phyloP scores from a whole-genome alignment of 495 filamentous ascomycete species.

The Oidiodendron maius region DNA sequence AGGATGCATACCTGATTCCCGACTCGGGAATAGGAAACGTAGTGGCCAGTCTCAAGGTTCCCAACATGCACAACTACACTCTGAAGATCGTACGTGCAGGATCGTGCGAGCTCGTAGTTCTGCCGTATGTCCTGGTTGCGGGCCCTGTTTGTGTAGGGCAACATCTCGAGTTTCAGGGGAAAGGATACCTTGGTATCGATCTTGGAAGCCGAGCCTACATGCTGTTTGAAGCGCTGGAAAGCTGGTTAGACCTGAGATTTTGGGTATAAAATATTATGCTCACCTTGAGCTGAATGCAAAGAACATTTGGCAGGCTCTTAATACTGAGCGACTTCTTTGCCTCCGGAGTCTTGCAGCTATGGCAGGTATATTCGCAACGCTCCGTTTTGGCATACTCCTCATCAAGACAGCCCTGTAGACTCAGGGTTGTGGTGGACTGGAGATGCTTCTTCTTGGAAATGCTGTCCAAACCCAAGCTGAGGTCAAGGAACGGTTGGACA shows the following conservation, averaged over 20 bases:
- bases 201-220: constrained; percentile 57
- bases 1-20: constrained; percentile 62
- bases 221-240: constrained; percentile 76
- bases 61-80: constrained; percentile 84
- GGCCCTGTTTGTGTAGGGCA: constrained; percentile 71
- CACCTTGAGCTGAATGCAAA: constrained; percentile 92
- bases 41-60: constrained; percentile 83
- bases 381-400: constrained; percentile 76
- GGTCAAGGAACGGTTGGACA: constrained; percentile 78
- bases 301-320: constrained; percentile 71
- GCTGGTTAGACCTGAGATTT: background rate
- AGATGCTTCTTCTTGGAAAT: constrained; percentile 40
- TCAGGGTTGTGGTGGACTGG: constrained; percentile 38
- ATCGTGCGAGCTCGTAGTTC: constrained; percentile 42
- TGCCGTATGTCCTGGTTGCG: constrained; percentile 28
- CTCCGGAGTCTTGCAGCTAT: constrained; percentile 65
- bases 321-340: constrained; percentile 78
- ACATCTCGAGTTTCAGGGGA: constrained; percentile 81
- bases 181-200: constrained; percentile 77
- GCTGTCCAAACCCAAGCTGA: constrained; percentile 73
- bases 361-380: constrained; percentile 75
- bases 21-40: constrained; percentile 77
- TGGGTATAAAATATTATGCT: constrained; percentile 3
- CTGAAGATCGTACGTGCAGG: constrained; percentile 71
- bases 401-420: constrained; percentile 68